A percentile compares a stretch with the other conserved stretches of the same genome.
These are phyloP conservation scores for Theobroma grandiflorum DNA, from an alignment of 441 rosid species.

Conservation along the genomic window DNA sequence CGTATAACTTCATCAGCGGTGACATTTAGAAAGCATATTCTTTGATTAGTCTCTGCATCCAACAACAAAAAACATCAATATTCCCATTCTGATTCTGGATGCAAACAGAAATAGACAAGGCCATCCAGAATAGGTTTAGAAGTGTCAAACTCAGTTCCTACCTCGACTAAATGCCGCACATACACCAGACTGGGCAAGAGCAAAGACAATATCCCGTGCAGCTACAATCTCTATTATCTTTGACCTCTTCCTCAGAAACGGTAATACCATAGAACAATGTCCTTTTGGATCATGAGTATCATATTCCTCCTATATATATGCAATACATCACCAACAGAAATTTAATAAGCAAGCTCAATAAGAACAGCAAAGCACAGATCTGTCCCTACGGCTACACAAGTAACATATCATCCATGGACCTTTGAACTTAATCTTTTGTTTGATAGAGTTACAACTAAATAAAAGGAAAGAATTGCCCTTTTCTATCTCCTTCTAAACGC, in stretches of 20 bases:
- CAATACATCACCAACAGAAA: slow-evolving; percentile 7
- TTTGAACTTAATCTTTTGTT: not conserved
- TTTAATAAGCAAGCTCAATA: not conserved
- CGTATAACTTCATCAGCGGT: slow-evolving; percentile 60
- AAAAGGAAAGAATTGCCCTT: not conserved
- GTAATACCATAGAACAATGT: slow-evolving; percentile 71
- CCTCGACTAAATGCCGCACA: slow-evolving; percentile 98
- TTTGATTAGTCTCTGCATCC: slow-evolving; percentile 55
- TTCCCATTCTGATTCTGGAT: not conserved
- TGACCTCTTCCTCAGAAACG: slow-evolving; percentile 88
- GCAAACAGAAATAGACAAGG: slow-evolving; percentile 13
- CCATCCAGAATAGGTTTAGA: not conserved
- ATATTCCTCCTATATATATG: slow-evolving; percentile 70
- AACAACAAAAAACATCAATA: slow-evolving; percentile 22
- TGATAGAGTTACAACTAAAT: not conserved
- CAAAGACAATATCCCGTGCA: slow-evolving; percentile 90
- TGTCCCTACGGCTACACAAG: slow-evolving; percentile 1
- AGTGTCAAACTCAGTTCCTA: slow-evolving; percentile 25
- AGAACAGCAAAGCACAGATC: not conserved
- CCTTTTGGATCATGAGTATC: slow-evolving; percentile 97
- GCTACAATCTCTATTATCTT: slow-evolving; percentile 97
- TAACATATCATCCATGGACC: not conserved
- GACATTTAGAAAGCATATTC: slow-evolving; percentile 62
- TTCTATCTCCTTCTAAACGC: not conserved
- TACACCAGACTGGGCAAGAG: slow-evolving; percentile 97